phyloP scores from a whole-genome alignment of 1,139 yeast species.

The Eremothecium sinecaudum region DNA sequence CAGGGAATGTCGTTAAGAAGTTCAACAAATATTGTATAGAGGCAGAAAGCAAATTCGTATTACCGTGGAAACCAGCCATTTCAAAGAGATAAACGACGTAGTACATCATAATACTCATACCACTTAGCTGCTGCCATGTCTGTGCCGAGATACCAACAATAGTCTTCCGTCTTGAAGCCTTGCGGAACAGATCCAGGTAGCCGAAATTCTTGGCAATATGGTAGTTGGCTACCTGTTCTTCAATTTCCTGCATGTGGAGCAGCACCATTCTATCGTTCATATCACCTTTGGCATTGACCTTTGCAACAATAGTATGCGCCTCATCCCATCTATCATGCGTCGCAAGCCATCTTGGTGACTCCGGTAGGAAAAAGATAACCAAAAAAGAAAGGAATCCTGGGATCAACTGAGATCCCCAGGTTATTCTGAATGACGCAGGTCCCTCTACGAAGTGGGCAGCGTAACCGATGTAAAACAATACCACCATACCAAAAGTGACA shows the following conservation, averaged over 20 bases:
- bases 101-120: constrained; percentile 60
- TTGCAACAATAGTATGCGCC: constrained; percentile 44
- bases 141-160: constrained; percentile 50
- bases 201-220: constrained; percentile 33
- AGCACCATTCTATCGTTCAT: constrained; percentile 44
- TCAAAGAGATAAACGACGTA: constrained; percentile 49
- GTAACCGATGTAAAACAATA: constrained; percentile 51
- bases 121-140: constrained; percentile 65
- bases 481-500: constrained; percentile 34
- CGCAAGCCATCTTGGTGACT: constrained; percentile 59
- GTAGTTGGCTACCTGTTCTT: constrained; percentile 43
- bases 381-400: constrained; percentile 42
- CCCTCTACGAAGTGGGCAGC: constrained; percentile 41
- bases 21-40: constrained; percentile 42
- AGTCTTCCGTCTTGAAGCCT: constrained; percentile 43
- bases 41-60: constrained; percentile 30
- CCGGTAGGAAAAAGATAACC: constrained; percentile 45
- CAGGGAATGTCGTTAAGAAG: constrained; percentile 39
- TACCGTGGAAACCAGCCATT: constrained; percentile 46
- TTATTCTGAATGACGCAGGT: constrained; percentile 39
- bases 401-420: constrained; percentile 47
- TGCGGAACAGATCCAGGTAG: constrained; percentile 41
- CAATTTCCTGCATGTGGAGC: constrained; percentile 51
- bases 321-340: constrained; percentile 58
- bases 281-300: constrained; percentile 48